Conservation (phyloP, 1,139 yeast genomes). For the Pichia sp. region DNA sequence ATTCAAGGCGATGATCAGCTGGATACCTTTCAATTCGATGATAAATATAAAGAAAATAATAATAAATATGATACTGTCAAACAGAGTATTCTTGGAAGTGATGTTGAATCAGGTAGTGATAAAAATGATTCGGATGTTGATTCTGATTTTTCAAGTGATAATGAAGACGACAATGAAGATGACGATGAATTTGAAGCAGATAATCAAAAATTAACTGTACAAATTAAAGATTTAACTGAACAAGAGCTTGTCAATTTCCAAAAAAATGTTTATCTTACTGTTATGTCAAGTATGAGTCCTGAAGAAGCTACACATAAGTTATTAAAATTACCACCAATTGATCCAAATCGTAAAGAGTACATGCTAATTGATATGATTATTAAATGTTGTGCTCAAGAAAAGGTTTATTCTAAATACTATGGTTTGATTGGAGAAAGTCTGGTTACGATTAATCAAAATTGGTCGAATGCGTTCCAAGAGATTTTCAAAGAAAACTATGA, state of each 20-base stretch:
- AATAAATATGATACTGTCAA: constrained; percentile 35
- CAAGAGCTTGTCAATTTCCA: constrained; percentile 56
- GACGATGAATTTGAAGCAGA: constrained; percentile 20
- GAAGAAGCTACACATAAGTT: constrained; percentile 93
- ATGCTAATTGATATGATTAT: constrained; percentile 69
- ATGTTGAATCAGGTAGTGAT: constrained; percentile 29
- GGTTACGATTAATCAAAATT: constrained; percentile 42
- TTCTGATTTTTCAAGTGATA: constrained; percentile 21
- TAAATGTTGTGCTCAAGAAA: constrained; percentile 82
- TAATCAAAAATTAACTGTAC: constrained; percentile 18
- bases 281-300: constrained; percentile 90
- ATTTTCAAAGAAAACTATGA: constrained; percentile 54
- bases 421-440: constrained; percentile 75
- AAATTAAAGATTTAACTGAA: constrained; percentile 64
- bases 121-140: constrained; percentile 28
- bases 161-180: constrained; percentile 51
- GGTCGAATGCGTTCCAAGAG: constrained; percentile 50
- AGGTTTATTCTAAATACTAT: constrained; percentile 79
- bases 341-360: constrained; percentile 32
- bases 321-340: constrained; percentile 41
- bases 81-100: constrained; percentile 42
- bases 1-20: constrained; percentile 43
- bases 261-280: constrained; percentile 69
- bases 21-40: constrained; percentile 49
- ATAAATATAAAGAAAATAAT: constrained; percentile 48